These are phyloP conservation scores for Aspergillus aculeatinus DNA, from an alignment of 2,329 filamentous ascomycete species.

Conservation along the genomic window DNA sequence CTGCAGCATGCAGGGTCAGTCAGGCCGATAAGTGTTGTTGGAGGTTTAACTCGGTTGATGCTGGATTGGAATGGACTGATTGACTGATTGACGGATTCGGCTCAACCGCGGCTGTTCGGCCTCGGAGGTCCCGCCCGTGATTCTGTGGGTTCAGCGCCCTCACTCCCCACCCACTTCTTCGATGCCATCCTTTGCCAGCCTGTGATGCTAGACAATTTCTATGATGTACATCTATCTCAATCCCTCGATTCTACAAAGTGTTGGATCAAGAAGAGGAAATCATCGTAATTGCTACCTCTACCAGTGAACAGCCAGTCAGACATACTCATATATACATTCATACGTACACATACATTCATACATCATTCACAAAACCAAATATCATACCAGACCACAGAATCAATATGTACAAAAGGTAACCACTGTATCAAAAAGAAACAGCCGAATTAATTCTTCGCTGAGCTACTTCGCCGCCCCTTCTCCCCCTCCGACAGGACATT, in stretches of 20 bases:
- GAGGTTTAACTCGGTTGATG: conserved; percentile 5
- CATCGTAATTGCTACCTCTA: too few species aligned
- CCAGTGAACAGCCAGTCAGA: too few species aligned
- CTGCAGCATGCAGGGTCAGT: not conserved
- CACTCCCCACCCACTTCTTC: too few species aligned
- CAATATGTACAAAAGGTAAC: not conserved
- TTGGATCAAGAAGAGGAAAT: too few species aligned
- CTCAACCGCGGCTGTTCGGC: conserved; percentile 37
- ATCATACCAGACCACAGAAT: not conserved
- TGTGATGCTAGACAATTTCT: too few species aligned
- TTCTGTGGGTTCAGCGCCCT: not conserved
- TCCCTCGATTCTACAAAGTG: too few species aligned
- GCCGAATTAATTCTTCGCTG: conserved; percentile 1
- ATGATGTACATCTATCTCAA: too few species aligned
- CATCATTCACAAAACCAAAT: not conserved
- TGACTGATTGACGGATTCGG: conserved; percentile 10
- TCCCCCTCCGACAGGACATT: conserved; percentile 23
- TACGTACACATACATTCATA: not conserved
- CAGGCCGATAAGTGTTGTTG: not conserved
- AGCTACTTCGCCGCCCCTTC: conserved; percentile 1
- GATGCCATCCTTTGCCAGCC: too few species aligned
- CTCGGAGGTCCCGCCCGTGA: conserved; percentile 27
- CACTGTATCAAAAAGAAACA: not conserved
- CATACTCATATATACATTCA: too few species aligned
- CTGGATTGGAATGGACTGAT: conserved; percentile 11